A percentile compares a stretch with the other conserved stretches of the same genome.
Evolutionary conservation across 2,329 filamentous ascomycete species (phyloP).

Genomic region (Fusarium vanettenii): DNA sequence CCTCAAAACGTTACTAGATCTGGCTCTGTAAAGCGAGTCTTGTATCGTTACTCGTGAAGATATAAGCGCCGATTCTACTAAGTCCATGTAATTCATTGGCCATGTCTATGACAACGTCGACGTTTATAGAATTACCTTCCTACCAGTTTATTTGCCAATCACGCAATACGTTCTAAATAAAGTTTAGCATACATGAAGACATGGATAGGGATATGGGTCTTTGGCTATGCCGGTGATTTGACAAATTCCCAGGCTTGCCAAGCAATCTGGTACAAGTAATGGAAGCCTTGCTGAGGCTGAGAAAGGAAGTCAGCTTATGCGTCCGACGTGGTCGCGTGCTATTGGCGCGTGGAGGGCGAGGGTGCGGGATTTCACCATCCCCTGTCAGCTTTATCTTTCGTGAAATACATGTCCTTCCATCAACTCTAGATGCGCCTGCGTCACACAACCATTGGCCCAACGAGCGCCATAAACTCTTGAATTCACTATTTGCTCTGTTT

Average conservation of each 20-base stretch:
- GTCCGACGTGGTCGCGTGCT: background rate
- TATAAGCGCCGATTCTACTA: background rate
- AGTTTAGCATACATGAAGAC: too few species aligned
- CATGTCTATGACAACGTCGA: background rate
- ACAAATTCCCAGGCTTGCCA: background rate
- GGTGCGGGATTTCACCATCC: background rate
- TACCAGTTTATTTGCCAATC: too few species aligned
- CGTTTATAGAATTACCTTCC: too few species aligned
- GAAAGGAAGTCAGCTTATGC: background rate
- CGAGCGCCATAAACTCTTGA: too few species aligned
- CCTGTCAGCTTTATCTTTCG: background rate
- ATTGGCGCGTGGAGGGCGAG: background rate
- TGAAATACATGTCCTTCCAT: background rate
- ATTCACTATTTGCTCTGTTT: too few species aligned
- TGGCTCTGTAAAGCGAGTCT: background rate
- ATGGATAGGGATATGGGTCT: too few species aligned
- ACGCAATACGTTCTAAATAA: too few species aligned
- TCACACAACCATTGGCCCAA: too few species aligned
- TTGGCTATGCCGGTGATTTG: too few species aligned
- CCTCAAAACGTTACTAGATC: background rate
- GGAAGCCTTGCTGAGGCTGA: background rate
- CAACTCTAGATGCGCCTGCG: background rate
- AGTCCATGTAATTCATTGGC: background rate
- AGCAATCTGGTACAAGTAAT: background rate
- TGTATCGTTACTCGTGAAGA: background rate